Evolutionary conservation across 2,329 filamentous ascomycete species (phyloP).

Genomic region (Penicillium sp.): DNA sequence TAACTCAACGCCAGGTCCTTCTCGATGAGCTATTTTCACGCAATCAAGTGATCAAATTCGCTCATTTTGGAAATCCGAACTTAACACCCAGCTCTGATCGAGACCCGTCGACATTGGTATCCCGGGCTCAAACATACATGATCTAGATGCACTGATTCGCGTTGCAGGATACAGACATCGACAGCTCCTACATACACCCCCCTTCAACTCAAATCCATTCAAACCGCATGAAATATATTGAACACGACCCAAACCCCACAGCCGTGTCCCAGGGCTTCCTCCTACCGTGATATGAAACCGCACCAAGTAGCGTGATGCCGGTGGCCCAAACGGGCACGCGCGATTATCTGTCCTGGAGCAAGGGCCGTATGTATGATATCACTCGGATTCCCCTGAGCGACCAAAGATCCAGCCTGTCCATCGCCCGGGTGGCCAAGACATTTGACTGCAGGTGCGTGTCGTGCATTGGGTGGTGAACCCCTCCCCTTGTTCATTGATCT

Average conservation of each 20-base stretch:
- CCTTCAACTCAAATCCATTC: slow-evolving; percentile 1
- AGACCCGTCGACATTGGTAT: not conserved
- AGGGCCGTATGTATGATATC: slow-evolving; percentile 19
- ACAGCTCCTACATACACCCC: not conserved
- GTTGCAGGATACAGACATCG: not conserved
- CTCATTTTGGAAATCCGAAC: not conserved
- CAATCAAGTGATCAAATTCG: not conserved
- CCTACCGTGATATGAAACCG: slow-evolving; percentile 6
- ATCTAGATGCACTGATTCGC: slow-evolving; percentile 5
- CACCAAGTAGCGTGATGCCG: slow-evolving; percentile 9
- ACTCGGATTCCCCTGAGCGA: slow-evolving; percentile 7
- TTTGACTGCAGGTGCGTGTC: not conserved
- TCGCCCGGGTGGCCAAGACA: slow-evolving; percentile 3
- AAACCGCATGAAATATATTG: slow-evolving; percentile 9
- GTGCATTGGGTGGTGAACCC: not conserved
- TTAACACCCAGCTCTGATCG: not conserved
- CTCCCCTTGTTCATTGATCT: not conserved
- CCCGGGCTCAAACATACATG: slow-evolving; percentile 2
- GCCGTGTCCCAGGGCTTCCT: not conserved
- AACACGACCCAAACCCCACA: slow-evolving; percentile 6
- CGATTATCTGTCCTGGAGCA: slow-evolving; percentile 10
- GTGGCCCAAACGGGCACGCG: slow-evolving; percentile 11
- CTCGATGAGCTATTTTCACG: not conserved
- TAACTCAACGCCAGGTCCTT: not conserved
- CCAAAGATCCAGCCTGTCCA: not conserved